These are phyloP conservation scores for Sindora glabra DNA, from an alignment of 306 rosid genomes.

Conservation along the genomic window DNA sequence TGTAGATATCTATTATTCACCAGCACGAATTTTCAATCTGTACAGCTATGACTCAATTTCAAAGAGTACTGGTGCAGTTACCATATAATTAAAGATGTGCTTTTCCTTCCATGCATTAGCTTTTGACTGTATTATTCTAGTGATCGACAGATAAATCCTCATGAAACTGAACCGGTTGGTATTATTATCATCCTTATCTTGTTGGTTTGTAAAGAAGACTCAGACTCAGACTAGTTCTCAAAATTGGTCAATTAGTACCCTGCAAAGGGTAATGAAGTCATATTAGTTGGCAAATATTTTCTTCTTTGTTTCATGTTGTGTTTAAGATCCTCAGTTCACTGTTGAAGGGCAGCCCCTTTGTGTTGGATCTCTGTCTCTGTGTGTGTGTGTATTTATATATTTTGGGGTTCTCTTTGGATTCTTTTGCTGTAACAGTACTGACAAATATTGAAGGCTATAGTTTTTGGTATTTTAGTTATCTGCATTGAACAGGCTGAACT, in stretches of 20 bases:
- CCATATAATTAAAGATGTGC: not conserved
- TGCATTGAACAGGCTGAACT: not conserved
- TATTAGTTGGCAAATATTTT: not conserved
- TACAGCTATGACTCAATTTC: not conserved
- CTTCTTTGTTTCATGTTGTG: not conserved
- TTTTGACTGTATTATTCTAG: not conserved
- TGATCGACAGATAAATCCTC: not conserved
- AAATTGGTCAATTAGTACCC: not conserved
- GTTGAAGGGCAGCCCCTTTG: not conserved
- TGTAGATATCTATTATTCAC: not conserved
- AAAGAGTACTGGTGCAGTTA: not conserved
- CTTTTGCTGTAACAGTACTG: not conserved
- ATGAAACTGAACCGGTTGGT: not conserved
- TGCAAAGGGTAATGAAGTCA: not conserved
- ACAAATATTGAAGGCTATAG: not conserved
- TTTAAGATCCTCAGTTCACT: not conserved
- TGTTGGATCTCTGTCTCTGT: constrained; percentile 2
- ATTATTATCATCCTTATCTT: not conserved
- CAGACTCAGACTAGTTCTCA: not conserved
- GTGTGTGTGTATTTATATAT: too few species aligned
- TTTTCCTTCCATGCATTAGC: not conserved
- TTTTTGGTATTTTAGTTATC: constrained; percentile 8
- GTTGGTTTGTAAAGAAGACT: not conserved
- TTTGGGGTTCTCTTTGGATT: not conserved
- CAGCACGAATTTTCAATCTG: not conserved